phyloP scores from a whole-genome alignment of 352 stramenopile genomes.

The Globisporangium solare region DNA sequence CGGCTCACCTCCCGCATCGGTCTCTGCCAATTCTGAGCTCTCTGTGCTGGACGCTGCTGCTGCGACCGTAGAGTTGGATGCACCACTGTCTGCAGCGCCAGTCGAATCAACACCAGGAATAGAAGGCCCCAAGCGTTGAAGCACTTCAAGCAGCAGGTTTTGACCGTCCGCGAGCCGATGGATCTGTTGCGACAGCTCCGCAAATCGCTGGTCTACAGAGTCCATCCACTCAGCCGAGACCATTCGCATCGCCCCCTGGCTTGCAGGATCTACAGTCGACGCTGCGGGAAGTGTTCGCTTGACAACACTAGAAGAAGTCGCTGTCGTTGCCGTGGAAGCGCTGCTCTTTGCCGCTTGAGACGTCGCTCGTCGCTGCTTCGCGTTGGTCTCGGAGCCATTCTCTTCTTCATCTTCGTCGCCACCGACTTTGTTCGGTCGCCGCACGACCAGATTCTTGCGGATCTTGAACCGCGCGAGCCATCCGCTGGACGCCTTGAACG shows the following conservation, averaged over 20 bases:
- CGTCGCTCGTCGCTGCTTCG: neutral
- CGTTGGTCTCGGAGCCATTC: neutral
- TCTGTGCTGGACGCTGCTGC: neutral
- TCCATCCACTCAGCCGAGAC: slow-evolving; percentile 13
- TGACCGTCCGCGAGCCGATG: slow-evolving; percentile 7
- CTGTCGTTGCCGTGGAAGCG: neutral
- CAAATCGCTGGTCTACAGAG: slow-evolving; percentile 5
- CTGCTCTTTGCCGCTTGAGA: neutral
- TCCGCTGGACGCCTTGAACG: slow-evolving; percentile 19
- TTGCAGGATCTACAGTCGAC: neutral
- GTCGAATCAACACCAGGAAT: neutral
- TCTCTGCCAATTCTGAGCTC: neutral
- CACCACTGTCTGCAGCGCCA: neutral
- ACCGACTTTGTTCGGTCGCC: neutral
- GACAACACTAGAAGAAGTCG: neutral
- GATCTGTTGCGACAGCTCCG: slow-evolving; percentile 10
- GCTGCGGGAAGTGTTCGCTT: neutral
- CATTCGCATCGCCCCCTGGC: neutral
- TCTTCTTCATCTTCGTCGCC: neutral
- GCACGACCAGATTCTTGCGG: slow-evolving; percentile 13
- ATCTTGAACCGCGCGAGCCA: slow-evolving; percentile 20
- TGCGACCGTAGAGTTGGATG: neutral
- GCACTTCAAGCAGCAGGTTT: slow-evolving; percentile 12
- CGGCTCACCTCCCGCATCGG: neutral
- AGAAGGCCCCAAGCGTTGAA: slow-evolving; percentile 8